A percentile compares a stretch with the other conserved stretches of the same genome.
These are phyloP conservation scores for Camelina sativa DNA, from an alignment of 345 rosid genomes.

Conservation along the genomic window DNA sequence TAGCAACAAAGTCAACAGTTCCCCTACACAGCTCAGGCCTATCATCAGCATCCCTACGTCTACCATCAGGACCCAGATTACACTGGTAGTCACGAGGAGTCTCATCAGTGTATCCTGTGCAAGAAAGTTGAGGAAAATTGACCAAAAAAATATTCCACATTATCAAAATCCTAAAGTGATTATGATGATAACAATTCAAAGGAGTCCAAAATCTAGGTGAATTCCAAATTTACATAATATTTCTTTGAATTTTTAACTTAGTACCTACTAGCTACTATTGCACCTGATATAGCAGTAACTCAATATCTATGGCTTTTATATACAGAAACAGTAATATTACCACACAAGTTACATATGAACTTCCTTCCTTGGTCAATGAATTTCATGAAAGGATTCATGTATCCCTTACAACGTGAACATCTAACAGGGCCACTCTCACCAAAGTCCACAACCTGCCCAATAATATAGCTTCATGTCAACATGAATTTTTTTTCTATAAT, in stretches of 20 bases:
- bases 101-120: slow-evolving; percentile 76
- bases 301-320: slow-evolving; percentile 20
- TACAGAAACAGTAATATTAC: slow-evolving; percentile 39
- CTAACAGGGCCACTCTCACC: slow-evolving; percentile 94
- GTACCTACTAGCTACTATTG: slow-evolving; percentile 16
- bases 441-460: slow-evolving; percentile 78
- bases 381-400: slow-evolving; percentile 89
- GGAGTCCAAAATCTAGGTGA: slow-evolving; percentile 12
- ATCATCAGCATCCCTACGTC: slow-evolving; percentile 93
- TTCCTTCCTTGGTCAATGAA: slow-evolving; percentile 89
- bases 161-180: background rate
- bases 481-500: background rate
- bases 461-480: slow-evolving; percentile 21
- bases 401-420: slow-evolving; percentile 92
- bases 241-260: slow-evolving; percentile 21
- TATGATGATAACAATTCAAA: slow-evolving; percentile 2
- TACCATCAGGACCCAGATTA: slow-evolving; percentile 91
- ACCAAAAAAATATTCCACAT: slow-evolving; percentile 19
- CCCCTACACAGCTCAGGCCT: slow-evolving; percentile 97
- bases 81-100: slow-evolving; percentile 89
- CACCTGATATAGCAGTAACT: slow-evolving; percentile 13
- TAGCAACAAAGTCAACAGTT: slow-evolving; percentile 90
- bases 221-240: slow-evolving; percentile 8
- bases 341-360: slow-evolving; percentile 84
- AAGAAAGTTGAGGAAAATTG: slow-evolving; percentile 25